Evolutionary conservation across 23 red algal genomes (phyloP).

Genomic region (Agarophyton chilense): DNA sequence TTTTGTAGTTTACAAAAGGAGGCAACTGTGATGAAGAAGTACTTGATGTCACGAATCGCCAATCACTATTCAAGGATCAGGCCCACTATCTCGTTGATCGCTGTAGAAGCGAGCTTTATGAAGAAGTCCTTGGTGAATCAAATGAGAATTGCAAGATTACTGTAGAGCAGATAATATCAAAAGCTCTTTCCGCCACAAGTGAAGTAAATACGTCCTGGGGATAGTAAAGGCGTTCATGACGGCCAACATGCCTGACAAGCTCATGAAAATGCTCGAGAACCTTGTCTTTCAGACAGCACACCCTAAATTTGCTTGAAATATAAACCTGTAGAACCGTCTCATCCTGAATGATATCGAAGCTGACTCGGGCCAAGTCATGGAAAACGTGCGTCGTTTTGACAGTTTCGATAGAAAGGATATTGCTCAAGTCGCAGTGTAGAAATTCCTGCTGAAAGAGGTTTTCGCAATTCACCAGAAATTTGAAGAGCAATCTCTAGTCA

Average conservation of each 20-base stretch:
- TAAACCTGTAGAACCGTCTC: conserved; percentile 94
- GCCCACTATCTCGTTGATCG: conserved; percentile 96
- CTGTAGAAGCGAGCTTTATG: conserved; percentile 80
- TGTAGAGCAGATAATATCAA: conserved; percentile 87
- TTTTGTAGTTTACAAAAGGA: conserved; percentile 83
- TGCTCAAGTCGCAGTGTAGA: conserved; percentile 77
- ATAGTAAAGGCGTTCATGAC: conserved; percentile 97
- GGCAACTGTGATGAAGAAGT: conserved; percentile 95
- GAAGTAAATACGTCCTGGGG: conserved; percentile 79
- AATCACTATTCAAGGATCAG: conserved; percentile 92
- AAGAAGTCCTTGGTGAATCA: conserved; percentile 76
- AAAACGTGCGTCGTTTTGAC: conserved; percentile 93
- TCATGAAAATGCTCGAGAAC: conserved; percentile 97
- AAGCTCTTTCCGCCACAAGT: conserved; percentile 77
- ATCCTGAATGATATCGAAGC: conserved; percentile 94
- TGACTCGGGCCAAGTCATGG: conserved; percentile 82
- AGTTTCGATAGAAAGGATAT: conserved; percentile 90
- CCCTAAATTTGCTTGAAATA: conserved; percentile 86
- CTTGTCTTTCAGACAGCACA: conserved; percentile 86
- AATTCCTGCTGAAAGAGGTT: conserved; percentile 88
- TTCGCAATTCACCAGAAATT: conserved; percentile 92
- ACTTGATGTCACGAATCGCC: conserved; percentile 81
- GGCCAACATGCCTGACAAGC: conserved; percentile 87
- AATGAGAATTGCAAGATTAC: conserved; percentile 84
- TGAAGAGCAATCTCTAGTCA: conserved; percentile 73